Base-by-base conservation (phyloP, 345 rosid genomes). In the Euphorbia pulcherrima region DNA sequence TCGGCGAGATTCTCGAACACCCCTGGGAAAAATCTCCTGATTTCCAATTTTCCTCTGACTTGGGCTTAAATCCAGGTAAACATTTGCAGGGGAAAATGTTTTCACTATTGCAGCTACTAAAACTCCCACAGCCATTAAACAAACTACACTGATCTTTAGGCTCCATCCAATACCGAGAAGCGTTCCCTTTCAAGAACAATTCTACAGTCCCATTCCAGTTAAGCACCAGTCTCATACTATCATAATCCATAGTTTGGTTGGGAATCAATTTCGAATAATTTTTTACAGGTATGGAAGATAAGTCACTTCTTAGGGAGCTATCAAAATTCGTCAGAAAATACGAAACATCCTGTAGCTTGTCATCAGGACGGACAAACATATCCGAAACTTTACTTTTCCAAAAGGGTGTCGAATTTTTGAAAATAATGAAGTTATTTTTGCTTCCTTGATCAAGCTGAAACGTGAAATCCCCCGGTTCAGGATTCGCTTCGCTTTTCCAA, bases 101-200 rank as follows among this genome's bases (percentile, higher is more conserved):
- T 55, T 71, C 67, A 54, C 75, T 75, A 56, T 83, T 79, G 46
- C 87, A 86, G 80, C 77, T 75, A n/a, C 83, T 84, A 0, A 78
- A 82, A 53, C 55, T 75, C 40, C 90, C 87, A 60, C 86, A 82
- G 13, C 82, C 78, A 35, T 83, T 71, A 64, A 74, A 77, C 35
- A 78, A 71, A 50, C 75, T 77, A 35, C 87, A 86, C n/a, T 50
- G 46, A 62, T 83, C 85, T 66, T 78, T 73, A 5, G 88, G 87
- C 27, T 76, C 75, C 53, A 68, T 44, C 86, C 86, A 80, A 28
- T 68, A 62, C 64, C 71, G 74, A 30, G 72, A 65, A 26, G 57
- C 48, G 29, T 39, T 73, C 13, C 71, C 80, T 76, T 67, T 65
- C 57, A 37, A 39, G 20, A 75, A 78, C 62, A 65, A 80, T 68